phyloP scores from a whole-genome alignment of 345 rosid species.

The Chamaenerion angustifolium region DNA sequence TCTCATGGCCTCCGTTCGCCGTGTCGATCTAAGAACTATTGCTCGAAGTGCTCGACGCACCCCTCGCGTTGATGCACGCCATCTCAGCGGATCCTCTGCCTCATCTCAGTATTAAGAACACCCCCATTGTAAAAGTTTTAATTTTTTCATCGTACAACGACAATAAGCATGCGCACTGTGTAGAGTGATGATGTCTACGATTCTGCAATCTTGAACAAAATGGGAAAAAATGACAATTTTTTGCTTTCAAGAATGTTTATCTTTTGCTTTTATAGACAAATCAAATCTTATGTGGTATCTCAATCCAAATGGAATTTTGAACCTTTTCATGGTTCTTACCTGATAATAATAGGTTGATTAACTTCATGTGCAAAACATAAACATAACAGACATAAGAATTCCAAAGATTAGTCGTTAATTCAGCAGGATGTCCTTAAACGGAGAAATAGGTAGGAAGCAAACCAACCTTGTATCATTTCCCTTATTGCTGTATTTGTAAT shows the following conservation, averaged over 20 bases:
- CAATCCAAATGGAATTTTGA: too few relatives aligned
- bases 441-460: slow-evolving; percentile 7
- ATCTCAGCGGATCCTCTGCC: slow-evolving; percentile 20
- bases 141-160: too few relatives aligned
- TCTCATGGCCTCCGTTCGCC: slow-evolving; percentile 6
- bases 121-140: slow-evolving; percentile 17
- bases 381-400: slow-evolving; percentile 13
- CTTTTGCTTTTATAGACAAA: too few relatives aligned
- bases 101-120: slow-evolving; percentile 28
- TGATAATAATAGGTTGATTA: slow-evolving; percentile 94
- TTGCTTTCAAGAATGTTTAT: too few relatives aligned
- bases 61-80: slow-evolving; percentile 30
- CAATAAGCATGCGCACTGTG: too few relatives aligned
- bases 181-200: too few relatives aligned
- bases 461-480: slow-evolving; percentile 87
- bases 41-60: slow-evolving; percentile 27
- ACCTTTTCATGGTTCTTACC: slow-evolving; percentile 32
- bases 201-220: too few relatives aligned
- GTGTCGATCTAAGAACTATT: slow-evolving; percentile 27
- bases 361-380: slow-evolving; percentile 70
- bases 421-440: slow-evolving; percentile 1
- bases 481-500: slow-evolving; percentile 92
- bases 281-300: too few relatives aligned
- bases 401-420: neutral
- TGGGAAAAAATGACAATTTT: too few relatives aligned